A percentile compares a stretch with the other conserved stretches of the same genome.
Evolutionary conservation across 257 asterid species (phyloP).

Genomic region (Mentha longifolia): DNA sequence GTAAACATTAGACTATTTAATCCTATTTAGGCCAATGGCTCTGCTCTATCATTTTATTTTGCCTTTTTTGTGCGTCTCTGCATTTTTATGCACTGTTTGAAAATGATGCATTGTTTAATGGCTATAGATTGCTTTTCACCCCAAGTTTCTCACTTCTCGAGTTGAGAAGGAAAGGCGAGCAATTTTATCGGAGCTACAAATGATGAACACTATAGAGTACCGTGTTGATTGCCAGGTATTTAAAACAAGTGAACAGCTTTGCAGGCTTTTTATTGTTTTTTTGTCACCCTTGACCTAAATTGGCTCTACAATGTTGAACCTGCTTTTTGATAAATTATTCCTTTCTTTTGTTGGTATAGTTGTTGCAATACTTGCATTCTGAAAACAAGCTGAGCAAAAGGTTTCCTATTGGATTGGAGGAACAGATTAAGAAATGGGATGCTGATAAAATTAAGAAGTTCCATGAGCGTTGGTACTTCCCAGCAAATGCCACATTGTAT

Average conservation of each 20-base stretch:
- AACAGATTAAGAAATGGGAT: slow-evolving; percentile 99
- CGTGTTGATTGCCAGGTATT: slow-evolving; percentile 99
- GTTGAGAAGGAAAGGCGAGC: slow-evolving; percentile 98
- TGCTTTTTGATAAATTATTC: slow-evolving; percentile 22
- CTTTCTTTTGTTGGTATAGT: slow-evolving; percentile 48
- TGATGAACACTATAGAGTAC: slow-evolving; percentile 99
- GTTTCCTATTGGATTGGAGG: slow-evolving; percentile 97
- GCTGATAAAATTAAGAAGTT: slow-evolving; percentile 96
- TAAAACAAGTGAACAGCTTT: slow-evolving; percentile 30
- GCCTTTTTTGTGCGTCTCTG: slow-evolving; percentile 7
- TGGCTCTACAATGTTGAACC: slow-evolving; percentile 16
- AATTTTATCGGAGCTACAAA: slow-evolving; percentile 90
- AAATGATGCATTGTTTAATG: slow-evolving; percentile 28
- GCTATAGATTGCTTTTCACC: slow-evolving; percentile 88
- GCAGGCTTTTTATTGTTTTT: slow-evolving; percentile 21
- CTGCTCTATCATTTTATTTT: slow-evolving; percentile 3
- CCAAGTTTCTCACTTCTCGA: slow-evolving; percentile 89
- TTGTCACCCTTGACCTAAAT: slow-evolving; percentile 13
- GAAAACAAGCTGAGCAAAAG: slow-evolving; percentile 98
- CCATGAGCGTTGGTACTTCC: slow-evolving; percentile 99
- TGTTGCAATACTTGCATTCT: slow-evolving; percentile 94
- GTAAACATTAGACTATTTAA: not conserved
- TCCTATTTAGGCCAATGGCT: slow-evolving; percentile 22
- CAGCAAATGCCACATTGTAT: slow-evolving; percentile 97
- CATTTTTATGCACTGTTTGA: slow-evolving; percentile 23